phyloP scores from a whole-genome alignment of 2,329 filamentous ascomycete species.

The Penicillium sp. region DNA sequence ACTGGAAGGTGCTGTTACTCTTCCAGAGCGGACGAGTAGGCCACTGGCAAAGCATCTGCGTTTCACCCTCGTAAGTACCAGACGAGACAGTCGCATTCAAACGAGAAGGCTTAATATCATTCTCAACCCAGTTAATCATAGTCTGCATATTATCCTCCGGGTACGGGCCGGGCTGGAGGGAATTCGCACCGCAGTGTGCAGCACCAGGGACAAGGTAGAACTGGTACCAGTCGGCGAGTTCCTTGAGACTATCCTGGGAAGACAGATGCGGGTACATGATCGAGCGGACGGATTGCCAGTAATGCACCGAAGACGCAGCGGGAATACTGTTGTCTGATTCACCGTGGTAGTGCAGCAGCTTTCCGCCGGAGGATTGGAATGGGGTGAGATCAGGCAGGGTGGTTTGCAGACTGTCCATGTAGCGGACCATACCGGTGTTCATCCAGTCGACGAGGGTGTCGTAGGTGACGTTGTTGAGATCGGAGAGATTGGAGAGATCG shows the following conservation, averaged over 20 bases:
- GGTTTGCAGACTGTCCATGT: conserved; percentile 54
- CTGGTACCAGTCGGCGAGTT: conserved; percentile 54
- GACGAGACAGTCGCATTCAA: conserved; percentile 44
- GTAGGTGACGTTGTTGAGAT: conserved; percentile 52
- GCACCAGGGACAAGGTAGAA: conserved; percentile 56
- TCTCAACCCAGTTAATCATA: conserved; percentile 55
- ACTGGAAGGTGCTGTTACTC: conserved; percentile 35
- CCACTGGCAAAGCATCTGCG: conserved; percentile 38
- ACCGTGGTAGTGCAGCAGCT: conserved; percentile 59
- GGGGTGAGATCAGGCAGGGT: conserved; percentile 53
- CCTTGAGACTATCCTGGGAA: conserved; percentile 40
- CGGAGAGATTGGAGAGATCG: conserved; percentile 40
- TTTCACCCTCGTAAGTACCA: conserved; percentile 32
- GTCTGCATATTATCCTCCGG: conserved; percentile 48
- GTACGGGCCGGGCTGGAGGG: conserved; percentile 46
- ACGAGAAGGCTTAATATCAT: conserved; percentile 44
- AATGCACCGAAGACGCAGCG: conserved; percentile 54
- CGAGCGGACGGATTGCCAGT: conserved; percentile 53
- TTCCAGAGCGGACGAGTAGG: conserved; percentile 34
- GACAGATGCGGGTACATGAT: conserved; percentile 49
- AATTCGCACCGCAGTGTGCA: conserved; percentile 51
- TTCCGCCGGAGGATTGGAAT: conserved; percentile 53
- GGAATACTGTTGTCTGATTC: conserved; percentile 56
- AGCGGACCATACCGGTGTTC: conserved; percentile 48
- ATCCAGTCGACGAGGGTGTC: conserved; percentile 59